Evolutionary conservation across 1,284 basidiomycete species (phyloP).

Genomic region (Ustanciosporium gigantosporum): DNA sequence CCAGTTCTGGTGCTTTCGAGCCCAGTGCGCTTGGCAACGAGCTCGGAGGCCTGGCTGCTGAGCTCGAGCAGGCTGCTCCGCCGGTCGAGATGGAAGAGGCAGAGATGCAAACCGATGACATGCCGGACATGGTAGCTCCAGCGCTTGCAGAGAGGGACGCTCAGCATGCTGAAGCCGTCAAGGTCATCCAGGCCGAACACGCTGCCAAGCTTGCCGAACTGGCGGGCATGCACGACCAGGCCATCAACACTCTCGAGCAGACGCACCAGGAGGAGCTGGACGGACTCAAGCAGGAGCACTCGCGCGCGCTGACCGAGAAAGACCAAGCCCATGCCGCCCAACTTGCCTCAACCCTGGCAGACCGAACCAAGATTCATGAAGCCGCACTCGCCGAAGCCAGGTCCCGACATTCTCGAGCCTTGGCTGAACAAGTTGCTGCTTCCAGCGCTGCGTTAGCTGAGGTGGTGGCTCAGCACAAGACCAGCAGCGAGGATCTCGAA

Average conservation of each 20-base stretch:
- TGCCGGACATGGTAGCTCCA: constrained; percentile 35
- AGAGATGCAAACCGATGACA: constrained; percentile 30
- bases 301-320: constrained; percentile 11
- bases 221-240: constrained; percentile 21
- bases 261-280: constrained; percentile 20
- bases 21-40: constrained; percentile 46
- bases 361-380: constrained; percentile 40
- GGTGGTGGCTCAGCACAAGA: constrained; percentile 37
- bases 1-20: constrained; percentile 31
- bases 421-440: constrained; percentile 45
- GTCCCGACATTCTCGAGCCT: constrained; percentile 43
- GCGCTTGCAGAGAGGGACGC: constrained; percentile 26
- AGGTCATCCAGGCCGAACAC: constrained; percentile 21
- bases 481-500: constrained; percentile 23
- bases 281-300: constrained; percentile 14
- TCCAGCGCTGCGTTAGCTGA: constrained; percentile 38
- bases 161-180: constrained; percentile 12
- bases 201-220: constrained; percentile 21
- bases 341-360: constrained; percentile 25
- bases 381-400: constrained; percentile 44
- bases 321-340: constrained; percentile 20
- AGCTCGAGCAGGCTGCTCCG: constrained; percentile 9
- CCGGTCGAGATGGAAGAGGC: constrained; percentile 18
- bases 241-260: constrained; percentile 21
- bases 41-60: constrained; percentile 28